These are phyloP conservation scores for Microstroma glucosiphilum DNA, from an alignment of 1,284 basidiomycete species.

Conservation along the genomic window DNA sequence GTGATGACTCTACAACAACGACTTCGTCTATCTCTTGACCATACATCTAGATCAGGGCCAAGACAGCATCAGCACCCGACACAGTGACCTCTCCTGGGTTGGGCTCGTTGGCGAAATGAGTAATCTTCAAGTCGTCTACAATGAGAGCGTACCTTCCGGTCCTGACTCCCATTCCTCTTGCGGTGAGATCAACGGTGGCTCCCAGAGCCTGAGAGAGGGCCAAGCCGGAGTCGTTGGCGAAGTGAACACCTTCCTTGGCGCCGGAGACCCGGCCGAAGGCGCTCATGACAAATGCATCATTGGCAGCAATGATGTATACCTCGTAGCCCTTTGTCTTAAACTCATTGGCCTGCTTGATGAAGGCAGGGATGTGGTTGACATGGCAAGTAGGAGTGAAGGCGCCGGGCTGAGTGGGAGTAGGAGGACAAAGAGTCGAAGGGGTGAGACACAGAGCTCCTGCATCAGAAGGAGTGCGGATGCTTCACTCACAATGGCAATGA, in stretches of 20 bases:
- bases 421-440: neutral
- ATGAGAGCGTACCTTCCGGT: constrained; percentile 67
- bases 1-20: too few species aligned
- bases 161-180: constrained; percentile 60
- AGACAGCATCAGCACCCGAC: constrained; percentile 64
- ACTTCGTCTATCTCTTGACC: too few species aligned
- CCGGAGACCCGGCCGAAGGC: constrained; percentile 66
- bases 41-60: constrained; percentile 55
- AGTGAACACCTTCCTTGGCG: constrained; percentile 66
- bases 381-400: constrained; percentile 33
- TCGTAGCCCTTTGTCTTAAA: constrained; percentile 70
- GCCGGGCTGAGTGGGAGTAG: constrained; percentile 12
- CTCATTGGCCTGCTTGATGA: constrained; percentile 61
- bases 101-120: constrained; percentile 12
- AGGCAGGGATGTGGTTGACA: constrained; percentile 60
- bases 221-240: constrained; percentile 63
- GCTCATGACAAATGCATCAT: constrained; percentile 44
- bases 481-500: constrained; percentile 68
- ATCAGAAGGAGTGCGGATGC: constrained; percentile 49
- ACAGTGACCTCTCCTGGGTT: constrained; percentile 58
- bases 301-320: constrained; percentile 55
- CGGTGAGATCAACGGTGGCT: constrained; percentile 61
- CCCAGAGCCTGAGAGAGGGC: constrained; percentile 63
- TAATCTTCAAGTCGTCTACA: constrained; percentile 62
- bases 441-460: neutral